Percentiles rank a stretch among this genome's conserved stretches.
Conservation (phyloP, 306 rosid genomes). For the Styphnolobium japonicum region DNA sequence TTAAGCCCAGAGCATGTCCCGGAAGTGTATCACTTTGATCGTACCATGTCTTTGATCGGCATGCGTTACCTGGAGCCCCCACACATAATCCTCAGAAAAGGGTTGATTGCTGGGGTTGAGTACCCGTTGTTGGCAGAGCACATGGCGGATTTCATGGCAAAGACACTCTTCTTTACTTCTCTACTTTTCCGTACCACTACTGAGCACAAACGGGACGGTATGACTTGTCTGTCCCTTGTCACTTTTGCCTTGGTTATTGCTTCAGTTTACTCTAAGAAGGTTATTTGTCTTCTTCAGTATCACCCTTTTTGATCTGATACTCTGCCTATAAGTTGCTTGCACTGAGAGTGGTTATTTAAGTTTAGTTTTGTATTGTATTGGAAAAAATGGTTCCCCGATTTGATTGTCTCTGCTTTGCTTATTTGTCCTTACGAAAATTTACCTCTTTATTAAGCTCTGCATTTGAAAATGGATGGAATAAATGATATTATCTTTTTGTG, state of each 20-base stretch:
- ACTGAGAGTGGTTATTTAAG: slow-evolving; percentile 1
- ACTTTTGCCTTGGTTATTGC: not conserved
- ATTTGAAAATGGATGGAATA: not conserved
- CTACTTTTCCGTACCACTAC: slow-evolving; percentile 65
- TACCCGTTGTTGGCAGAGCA: slow-evolving; percentile 75
- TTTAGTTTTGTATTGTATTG: not conserved
- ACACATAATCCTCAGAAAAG: slow-evolving; percentile 84
- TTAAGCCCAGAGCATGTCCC: slow-evolving; percentile 72
- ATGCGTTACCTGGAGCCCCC: slow-evolving; percentile 94
- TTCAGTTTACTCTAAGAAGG: not conserved
- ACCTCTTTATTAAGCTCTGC: not conserved
- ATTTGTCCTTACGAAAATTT: not conserved
- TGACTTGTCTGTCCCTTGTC: not conserved
- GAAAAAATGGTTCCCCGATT: not conserved
- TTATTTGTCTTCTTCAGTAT: not conserved
- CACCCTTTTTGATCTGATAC: not conserved
- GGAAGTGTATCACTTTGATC: slow-evolving; percentile 80
- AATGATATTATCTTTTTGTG: not conserved
- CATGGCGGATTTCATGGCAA: slow-evolving; percentile 77
- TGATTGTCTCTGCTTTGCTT: not conserved
- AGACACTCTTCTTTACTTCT: slow-evolving; percentile 77
- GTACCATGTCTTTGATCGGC: slow-evolving; percentile 79
- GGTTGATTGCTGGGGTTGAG: slow-evolving; percentile 78
- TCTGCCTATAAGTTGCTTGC: not conserved
- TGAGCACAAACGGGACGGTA: slow-evolving; percentile 81